Conservation (phyloP, 345 rosid genomes). For the Arabis alpina region DNA sequence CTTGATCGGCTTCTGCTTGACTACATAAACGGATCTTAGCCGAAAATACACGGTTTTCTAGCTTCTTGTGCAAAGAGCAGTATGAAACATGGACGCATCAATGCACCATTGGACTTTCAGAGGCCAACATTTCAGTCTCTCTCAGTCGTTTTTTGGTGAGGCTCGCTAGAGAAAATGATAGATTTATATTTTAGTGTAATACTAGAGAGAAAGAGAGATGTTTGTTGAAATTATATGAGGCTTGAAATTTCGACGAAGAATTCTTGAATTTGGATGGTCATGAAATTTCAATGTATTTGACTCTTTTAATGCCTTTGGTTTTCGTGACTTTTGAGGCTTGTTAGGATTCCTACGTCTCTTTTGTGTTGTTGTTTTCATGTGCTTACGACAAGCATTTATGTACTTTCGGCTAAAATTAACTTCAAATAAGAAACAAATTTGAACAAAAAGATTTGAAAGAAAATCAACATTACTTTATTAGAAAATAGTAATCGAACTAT, state of each 20-base stretch:
- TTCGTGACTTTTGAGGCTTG: constrained; percentile 32
- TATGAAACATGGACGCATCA: constrained; percentile 20
- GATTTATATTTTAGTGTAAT: constrained; percentile 5
- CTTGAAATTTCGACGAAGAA: neutral
- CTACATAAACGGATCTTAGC: constrained; percentile 68
- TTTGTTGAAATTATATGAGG: constrained; percentile 10
- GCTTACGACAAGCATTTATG: neutral
- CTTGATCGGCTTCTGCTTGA: constrained; percentile 78
- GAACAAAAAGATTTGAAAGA: neutral
- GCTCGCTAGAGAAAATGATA: constrained; percentile 30
- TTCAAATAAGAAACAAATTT: neutral
- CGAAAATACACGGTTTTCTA: neutral
- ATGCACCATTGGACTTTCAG: neutral
- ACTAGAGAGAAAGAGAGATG: constrained; percentile 16
- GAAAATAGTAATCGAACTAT: no score
- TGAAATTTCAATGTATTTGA: constrained; percentile 23
- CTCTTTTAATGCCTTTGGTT: constrained; percentile 24
- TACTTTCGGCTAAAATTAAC: constrained; percentile 19
- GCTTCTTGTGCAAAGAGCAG: constrained; percentile 23
- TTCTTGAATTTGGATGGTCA: constrained; percentile 18
- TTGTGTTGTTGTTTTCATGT: constrained; percentile 16
- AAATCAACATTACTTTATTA: constrained; percentile 3
- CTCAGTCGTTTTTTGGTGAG: constrained; percentile 31
- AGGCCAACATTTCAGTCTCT: constrained; percentile 14
- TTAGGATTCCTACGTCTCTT: constrained; percentile 33